Conservation (phyloP, 768 basidiomycete genomes). For the Boletus vermiculosoides region DNA sequence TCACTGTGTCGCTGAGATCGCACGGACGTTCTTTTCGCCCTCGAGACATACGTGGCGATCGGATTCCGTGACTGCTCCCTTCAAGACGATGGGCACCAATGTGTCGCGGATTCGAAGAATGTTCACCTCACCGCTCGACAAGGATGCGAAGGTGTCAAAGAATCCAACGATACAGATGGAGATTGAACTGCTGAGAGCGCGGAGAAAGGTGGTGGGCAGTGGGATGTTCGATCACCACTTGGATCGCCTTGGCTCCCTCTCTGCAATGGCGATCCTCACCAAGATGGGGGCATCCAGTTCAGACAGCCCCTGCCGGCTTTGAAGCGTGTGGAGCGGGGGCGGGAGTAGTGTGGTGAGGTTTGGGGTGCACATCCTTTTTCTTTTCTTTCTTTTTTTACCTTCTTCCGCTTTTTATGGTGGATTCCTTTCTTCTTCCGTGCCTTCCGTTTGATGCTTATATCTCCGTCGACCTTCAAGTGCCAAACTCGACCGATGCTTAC, state of each 20-base stretch:
- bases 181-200: slow-evolving; percentile 7
- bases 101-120: background rate
- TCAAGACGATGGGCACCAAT: background rate
- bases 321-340: background rate
- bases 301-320: background rate
- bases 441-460: background rate
- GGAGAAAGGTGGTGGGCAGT: slow-evolving; percentile 1
- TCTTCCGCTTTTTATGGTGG: background rate
- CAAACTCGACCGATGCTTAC: background rate
- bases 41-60: background rate
- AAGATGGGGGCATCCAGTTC: background rate
- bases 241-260: background rate
- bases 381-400: background rate
- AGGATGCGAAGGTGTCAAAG: background rate
- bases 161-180: slow-evolving; percentile 4
- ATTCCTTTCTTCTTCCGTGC: background rate
- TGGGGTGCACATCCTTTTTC: background rate
- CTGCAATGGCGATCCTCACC: background rate
- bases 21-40: background rate
- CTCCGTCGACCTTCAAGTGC: background rate
- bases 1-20: background rate
- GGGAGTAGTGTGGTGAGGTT: background rate
- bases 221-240: background rate
- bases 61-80: background rate
- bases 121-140: slow-evolving; percentile 6